Percentiles rank a stretch among this genome's conserved stretches.
Conservation (phyloP, 1,284 basidiomycete species). For the Phlebopus sp. region DNA sequence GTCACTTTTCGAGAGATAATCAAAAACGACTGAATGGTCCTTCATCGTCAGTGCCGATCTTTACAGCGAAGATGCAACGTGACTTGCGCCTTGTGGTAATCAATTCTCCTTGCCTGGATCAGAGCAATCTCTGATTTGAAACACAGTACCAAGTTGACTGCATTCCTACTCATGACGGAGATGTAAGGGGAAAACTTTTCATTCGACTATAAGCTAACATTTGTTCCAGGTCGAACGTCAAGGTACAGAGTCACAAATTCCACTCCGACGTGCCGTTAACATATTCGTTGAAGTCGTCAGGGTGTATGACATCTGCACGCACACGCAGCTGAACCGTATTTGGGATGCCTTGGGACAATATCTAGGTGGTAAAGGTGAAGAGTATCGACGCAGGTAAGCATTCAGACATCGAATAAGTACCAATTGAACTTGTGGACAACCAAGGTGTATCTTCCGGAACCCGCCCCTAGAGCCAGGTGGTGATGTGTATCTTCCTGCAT, state of each 20-base stretch:
- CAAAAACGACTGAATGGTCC: conserved; percentile 57
- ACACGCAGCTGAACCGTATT: conserved; percentile 53
- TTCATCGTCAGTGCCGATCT: conserved; percentile 52
- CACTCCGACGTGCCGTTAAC: neutral
- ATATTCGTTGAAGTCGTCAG: conserved; percentile 43
- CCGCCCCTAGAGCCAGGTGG: conserved; percentile 36
- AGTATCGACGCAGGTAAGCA: conserved; percentile 47
- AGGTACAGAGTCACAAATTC: conserved; percentile 35
- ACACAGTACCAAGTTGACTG: conserved; percentile 65
- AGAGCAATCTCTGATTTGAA: neutral
- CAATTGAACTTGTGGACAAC: conserved; percentile 2
- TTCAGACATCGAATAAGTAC: neutral
- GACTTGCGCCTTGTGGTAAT: conserved; percentile 61
- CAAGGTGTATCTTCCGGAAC: conserved; percentile 46
- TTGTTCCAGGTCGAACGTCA: conserved; percentile 49
- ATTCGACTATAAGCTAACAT: neutral
- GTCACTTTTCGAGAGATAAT: conserved; percentile 66
- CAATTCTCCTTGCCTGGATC: conserved; percentile 1
- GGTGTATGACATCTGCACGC: conserved; percentile 65
- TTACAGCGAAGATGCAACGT: conserved; percentile 65
- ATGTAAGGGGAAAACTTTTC: conserved; percentile 35
- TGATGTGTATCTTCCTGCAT: conserved; percentile 43
- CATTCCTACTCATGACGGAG: conserved; percentile 46
- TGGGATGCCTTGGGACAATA: conserved; percentile 59
- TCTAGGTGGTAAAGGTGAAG: conserved; percentile 48